Conservation (phyloP, 208 protist species). For the Leishmania aethiopica region DNA sequence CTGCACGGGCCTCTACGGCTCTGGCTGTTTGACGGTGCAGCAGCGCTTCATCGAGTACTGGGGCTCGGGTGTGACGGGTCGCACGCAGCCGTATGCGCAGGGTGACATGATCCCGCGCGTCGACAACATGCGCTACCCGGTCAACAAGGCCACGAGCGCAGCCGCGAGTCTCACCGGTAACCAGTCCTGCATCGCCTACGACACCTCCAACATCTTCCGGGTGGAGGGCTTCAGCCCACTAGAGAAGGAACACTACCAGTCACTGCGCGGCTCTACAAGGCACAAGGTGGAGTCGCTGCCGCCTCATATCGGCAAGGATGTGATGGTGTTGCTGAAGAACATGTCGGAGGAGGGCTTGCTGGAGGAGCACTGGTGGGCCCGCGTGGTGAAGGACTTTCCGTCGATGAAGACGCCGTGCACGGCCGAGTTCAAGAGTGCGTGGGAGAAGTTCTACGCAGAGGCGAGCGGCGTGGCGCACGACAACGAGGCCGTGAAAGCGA, state of each 20-base stretch:
- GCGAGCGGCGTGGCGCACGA: conserved; percentile 74
- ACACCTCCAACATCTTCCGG: conserved; percentile 76
- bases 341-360: conserved; percentile 46
- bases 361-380: conserved; percentile 72
- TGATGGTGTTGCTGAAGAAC: conserved; percentile 53
- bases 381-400: conserved; percentile 81
- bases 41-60: conserved; percentile 84
- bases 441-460: conserved; percentile 74
- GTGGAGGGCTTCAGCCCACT: conserved; percentile 58
- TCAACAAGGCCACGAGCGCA: conserved; percentile 57
- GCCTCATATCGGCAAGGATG: conserved; percentile 42
- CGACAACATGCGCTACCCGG: conserved; percentile 68
- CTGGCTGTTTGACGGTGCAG: conserved; percentile 42
- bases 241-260: conserved; percentile 80
- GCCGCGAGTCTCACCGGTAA: conserved; percentile 81
- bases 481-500: conserved; percentile 56
- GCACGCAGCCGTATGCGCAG: conserved; percentile 86
- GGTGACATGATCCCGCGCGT: conserved; percentile 79
- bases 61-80: conserved; percentile 67
- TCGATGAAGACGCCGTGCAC: conserved; percentile 75
- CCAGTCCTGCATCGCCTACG: conserved; percentile 73
- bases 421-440: conserved; percentile 56
- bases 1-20: background rate
- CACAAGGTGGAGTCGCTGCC: conserved; percentile 66
- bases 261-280: conserved; percentile 60